These are phyloP conservation scores for Sporothrix phasma DNA, from an alignment of 2,329 filamentous ascomycete species.

Conservation along the genomic window DNA sequence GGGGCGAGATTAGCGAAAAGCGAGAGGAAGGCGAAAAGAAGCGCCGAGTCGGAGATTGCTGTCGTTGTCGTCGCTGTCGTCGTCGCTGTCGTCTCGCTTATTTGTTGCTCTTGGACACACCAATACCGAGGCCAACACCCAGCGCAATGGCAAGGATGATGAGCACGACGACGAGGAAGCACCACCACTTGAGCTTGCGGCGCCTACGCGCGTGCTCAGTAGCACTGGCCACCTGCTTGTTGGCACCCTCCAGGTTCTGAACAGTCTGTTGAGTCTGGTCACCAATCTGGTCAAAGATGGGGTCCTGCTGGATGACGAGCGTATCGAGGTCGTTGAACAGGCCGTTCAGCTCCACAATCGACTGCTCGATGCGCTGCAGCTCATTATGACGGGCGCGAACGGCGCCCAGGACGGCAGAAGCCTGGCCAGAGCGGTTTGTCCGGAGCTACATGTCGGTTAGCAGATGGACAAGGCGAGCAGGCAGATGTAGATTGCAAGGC, in stretches of 20 bases:
- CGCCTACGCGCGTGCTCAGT: constrained; percentile 56
- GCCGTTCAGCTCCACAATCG: constrained; percentile 56
- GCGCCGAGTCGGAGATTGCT: not conserved
- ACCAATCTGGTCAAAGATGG: constrained; percentile 51
- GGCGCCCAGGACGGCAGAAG: constrained; percentile 62
- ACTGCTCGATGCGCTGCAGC: constrained; percentile 69
- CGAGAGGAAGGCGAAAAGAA: not conserved
- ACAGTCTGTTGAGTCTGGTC: constrained; percentile 55
- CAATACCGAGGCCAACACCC: constrained; percentile 45
- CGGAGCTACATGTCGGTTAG: constrained; percentile 46
- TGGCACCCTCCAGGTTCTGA: constrained; percentile 58
- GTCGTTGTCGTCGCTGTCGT: too few species aligned
- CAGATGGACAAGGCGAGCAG: not conserved
- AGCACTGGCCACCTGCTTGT: constrained; percentile 57
- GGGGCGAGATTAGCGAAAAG: not conserved
- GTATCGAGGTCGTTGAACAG: constrained; percentile 69
- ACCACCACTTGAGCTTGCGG: constrained; percentile 76
- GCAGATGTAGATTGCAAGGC: not conserved
- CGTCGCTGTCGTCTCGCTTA: not conserved
- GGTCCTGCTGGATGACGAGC: constrained; percentile 62
- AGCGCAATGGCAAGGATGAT: constrained; percentile 47
- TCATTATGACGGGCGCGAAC: constrained; percentile 77
- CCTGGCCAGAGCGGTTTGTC: constrained; percentile 64
- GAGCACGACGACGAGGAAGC: constrained; percentile 50
- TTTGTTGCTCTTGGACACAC: constrained; percentile 22